Conservation (phyloP, 805 yeast genomes). For the Alloascoidea africana region DNA sequence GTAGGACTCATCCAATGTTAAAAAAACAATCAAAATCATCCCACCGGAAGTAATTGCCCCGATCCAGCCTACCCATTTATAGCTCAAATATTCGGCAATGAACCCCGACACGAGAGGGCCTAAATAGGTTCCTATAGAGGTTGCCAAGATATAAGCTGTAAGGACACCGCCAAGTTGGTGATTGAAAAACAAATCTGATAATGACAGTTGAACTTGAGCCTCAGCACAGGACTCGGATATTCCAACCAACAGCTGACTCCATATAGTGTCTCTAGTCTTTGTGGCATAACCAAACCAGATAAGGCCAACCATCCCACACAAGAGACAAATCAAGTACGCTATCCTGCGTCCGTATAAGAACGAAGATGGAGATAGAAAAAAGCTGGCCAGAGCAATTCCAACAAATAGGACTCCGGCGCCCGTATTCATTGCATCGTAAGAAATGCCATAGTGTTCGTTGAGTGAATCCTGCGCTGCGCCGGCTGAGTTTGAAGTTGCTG, state of each 20-base stretch:
- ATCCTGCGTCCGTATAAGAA: slow-evolving; percentile 55
- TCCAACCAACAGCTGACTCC: slow-evolving; percentile 72
- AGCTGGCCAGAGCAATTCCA: slow-evolving; percentile 51
- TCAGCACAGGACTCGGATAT: slow-evolving; percentile 61
- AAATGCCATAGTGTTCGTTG: slow-evolving; percentile 44
- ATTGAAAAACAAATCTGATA: slow-evolving; percentile 47
- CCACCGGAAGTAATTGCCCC: slow-evolving; percentile 43
- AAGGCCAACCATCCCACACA: slow-evolving; percentile 47
- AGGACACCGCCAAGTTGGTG: slow-evolving; percentile 50
- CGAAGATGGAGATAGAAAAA: slow-evolving; percentile 52
- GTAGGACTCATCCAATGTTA: slow-evolving; percentile 45
- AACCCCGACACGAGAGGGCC: slow-evolving; percentile 56
- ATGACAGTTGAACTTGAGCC: slow-evolving; percentile 29
- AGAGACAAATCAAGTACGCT: slow-evolving; percentile 43
- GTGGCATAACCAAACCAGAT: slow-evolving; percentile 53
- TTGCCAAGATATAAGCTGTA: slow-evolving; percentile 48
- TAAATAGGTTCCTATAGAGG: slow-evolving; percentile 51
- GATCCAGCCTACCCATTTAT: slow-evolving; percentile 55
- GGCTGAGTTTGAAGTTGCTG: slow-evolving; percentile 63
- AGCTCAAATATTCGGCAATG: slow-evolving; percentile 31
- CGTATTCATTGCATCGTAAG: slow-evolving; percentile 56
- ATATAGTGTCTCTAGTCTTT: slow-evolving; percentile 43
- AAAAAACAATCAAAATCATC: slow-evolving; percentile 30
- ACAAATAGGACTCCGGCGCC: slow-evolving; percentile 70
- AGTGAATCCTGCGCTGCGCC: slow-evolving; percentile 56